A percentile compares a stretch with the other conserved stretches of the same genome.
Evolutionary conservation across 2,329 filamentous ascomycete genomes (phyloP).

Genomic region (Graphilbum sp.): DNA sequence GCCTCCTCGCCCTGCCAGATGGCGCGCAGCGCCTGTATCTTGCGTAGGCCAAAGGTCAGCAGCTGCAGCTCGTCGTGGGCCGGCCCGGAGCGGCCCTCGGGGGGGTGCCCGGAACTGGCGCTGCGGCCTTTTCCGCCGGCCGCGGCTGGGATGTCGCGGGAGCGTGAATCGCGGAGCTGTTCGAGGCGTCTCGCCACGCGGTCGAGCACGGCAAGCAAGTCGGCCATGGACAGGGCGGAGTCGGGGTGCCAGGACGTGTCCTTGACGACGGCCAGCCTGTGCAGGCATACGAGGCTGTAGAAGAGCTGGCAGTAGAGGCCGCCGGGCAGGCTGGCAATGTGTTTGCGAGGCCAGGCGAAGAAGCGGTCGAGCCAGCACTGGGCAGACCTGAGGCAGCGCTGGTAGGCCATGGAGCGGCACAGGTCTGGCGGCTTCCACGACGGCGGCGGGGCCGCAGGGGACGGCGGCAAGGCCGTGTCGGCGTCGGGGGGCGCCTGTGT

Average conservation of each 20-base stretch:
- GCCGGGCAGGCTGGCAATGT: conserved; percentile 1
- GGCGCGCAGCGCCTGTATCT: background rate
- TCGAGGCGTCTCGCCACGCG: conserved; percentile 9
- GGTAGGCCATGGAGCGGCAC: conserved; percentile 4
- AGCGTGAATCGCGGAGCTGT: background rate
- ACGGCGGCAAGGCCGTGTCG: too few relatives aligned
- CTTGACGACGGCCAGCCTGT: conserved; percentile 10
- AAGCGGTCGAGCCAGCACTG: conserved; percentile 6
- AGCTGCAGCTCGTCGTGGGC: background rate
- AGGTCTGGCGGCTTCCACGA: conserved; percentile 1
- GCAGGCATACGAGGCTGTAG: conserved; percentile 5
- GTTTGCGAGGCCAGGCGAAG: conserved; percentile 2
- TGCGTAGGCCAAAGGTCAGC: background rate
- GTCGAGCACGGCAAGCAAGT: conserved; percentile 15
- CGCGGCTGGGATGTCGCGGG: too few relatives aligned
- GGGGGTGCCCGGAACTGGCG: background rate
- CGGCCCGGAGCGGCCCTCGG: too few relatives aligned
- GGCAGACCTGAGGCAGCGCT: conserved; percentile 6
- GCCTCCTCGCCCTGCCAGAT: background rate
- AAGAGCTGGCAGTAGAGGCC: conserved; percentile 4
- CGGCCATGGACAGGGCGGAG: conserved; percentile 14
- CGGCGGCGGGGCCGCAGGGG: background rate
- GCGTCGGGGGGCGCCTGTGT: background rate
- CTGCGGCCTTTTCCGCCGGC: too few relatives aligned
- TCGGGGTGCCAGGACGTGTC: conserved; percentile 21